phyloP scores from a whole-genome alignment of 2,329 filamentous ascomycete genomes.

The Aspergillus niger region DNA sequence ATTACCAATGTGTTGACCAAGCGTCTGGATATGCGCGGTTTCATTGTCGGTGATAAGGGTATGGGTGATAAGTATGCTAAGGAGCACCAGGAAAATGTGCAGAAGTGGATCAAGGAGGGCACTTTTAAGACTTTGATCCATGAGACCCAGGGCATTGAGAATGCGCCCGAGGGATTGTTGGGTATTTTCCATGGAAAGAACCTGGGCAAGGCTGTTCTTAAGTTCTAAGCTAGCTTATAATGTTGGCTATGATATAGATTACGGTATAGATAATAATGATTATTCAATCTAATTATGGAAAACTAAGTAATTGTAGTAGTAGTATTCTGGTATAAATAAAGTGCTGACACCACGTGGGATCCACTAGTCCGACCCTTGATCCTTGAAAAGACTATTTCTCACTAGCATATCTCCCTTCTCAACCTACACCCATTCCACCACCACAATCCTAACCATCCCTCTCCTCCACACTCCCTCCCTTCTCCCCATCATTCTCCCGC shows the following conservation, averaged over 20 bases:
- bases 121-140: conserved; percentile 70
- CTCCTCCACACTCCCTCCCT: background rate
- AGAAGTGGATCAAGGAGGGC: conserved; percentile 75
- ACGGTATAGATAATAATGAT: conserved; percentile 21
- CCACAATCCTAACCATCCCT: background rate
- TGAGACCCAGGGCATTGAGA: conserved; percentile 75
- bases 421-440: background rate
- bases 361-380: too few species aligned
- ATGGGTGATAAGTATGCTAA: conserved; percentile 67
- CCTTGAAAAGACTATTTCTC: background rate
- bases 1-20: conserved; percentile 66
- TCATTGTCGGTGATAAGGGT: conserved; percentile 68
- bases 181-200: conserved; percentile 77
- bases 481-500: background rate
- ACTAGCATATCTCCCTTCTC: background rate
- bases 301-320: too few species aligned
- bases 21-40: conserved; percentile 69
- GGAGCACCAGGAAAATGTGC: conserved; percentile 75
- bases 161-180: conserved; percentile 70
- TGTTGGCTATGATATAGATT: too few species aligned
- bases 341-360: too few species aligned
- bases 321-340: too few species aligned
- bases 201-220: conserved; percentile 81
- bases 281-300: background rate
- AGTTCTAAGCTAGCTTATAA: conserved; percentile 47